Percentiles rank a stretch among this genome's conserved stretches.
These are phyloP conservation scores for Diaporthe amygdali DNA, from an alignment of 2,329 filamentous ascomycete species.

Conservation along the genomic window DNA sequence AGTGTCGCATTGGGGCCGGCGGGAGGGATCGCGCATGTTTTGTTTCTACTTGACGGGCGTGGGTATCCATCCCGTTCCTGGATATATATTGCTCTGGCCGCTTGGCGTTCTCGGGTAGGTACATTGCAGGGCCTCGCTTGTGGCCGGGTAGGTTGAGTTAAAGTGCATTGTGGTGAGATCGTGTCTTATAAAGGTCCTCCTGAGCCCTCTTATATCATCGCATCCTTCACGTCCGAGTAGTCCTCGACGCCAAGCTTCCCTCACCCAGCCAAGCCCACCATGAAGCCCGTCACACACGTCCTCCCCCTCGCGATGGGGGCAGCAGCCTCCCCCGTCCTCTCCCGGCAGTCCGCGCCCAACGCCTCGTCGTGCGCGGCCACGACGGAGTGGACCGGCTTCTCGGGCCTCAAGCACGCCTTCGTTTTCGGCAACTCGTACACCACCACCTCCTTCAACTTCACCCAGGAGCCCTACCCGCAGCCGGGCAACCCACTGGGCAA, in stretches of 20 bases:
- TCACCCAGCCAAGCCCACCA: not conserved
- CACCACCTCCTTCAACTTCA: constrained; percentile 55
- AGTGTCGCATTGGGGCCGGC: constrained; percentile 4
- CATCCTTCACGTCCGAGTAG: not conserved
- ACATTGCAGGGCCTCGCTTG: constrained; percentile 14
- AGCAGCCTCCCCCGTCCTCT: not conserved
- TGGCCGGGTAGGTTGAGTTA: not conserved
- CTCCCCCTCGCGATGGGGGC: constrained; percentile 11
- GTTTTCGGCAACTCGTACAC: constrained; percentile 36
- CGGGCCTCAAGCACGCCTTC: constrained; percentile 45
- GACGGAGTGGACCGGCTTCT: constrained; percentile 40
- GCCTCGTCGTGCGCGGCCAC: constrained; percentile 30
- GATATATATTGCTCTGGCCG: not conserved
- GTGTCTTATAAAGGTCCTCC: not conserved
- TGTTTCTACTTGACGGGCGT: constrained; percentile 4
- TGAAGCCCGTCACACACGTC: constrained; percentile 3
- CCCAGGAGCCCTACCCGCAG: constrained; percentile 52
- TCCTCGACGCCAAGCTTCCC: not conserved
- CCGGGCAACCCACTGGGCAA: constrained; percentile 66
- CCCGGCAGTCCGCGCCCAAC: not conserved
- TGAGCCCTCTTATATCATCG: not conserved
- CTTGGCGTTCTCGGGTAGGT: constrained; percentile 1
- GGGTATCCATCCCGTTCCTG: constrained; percentile 6
- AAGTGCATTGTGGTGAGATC: not conserved
- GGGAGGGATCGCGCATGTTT: not conserved